Conservation (phyloP, 108 stramenopile genomes). For the Parmales sp. region DNA sequence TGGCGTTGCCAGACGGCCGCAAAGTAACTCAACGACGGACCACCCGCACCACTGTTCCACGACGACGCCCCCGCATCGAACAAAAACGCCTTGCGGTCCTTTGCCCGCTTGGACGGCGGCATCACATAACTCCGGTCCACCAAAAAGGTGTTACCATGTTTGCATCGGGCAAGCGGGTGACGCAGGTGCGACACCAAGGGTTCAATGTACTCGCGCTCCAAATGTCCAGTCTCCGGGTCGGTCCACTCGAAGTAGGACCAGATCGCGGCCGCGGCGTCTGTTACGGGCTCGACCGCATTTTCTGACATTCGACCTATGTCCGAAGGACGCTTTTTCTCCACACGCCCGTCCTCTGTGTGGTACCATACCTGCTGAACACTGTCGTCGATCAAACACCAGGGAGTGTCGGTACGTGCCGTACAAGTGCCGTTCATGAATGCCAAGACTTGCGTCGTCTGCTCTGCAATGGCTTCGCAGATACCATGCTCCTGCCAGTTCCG, state of each 20-base stretch:
- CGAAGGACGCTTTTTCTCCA: not conserved
- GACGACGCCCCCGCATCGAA: conserved; percentile 3
- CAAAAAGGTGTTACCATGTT: too few species aligned
- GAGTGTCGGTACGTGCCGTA: not conserved
- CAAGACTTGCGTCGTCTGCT: not conserved
- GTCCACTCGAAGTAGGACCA: not conserved
- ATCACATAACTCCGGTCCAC: too few species aligned
- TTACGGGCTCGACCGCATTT: not conserved
- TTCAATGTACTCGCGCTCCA: not conserved
- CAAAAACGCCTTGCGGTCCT: not conserved
- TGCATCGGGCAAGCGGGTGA: not conserved
- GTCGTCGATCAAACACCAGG: conserved; percentile 5
- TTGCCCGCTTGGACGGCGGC: not conserved
- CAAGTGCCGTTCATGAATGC: not conserved
- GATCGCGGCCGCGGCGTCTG: not conserved
- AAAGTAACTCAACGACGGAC: not conserved
- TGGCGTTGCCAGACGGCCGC: conserved; percentile 7
- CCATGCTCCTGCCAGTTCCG: not conserved
- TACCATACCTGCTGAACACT: not conserved
- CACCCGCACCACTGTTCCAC: not conserved
- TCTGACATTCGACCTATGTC: not conserved
- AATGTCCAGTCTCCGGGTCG: not conserved
- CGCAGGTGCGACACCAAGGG: conserved; percentile 5
- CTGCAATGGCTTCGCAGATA: not conserved
- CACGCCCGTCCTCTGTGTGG: not conserved